These are phyloP conservation scores for Xenosphaeropsis pyriputrescens DNA, from an alignment of 2,329 filamentous ascomycete genomes.

Conservation along the genomic window DNA sequence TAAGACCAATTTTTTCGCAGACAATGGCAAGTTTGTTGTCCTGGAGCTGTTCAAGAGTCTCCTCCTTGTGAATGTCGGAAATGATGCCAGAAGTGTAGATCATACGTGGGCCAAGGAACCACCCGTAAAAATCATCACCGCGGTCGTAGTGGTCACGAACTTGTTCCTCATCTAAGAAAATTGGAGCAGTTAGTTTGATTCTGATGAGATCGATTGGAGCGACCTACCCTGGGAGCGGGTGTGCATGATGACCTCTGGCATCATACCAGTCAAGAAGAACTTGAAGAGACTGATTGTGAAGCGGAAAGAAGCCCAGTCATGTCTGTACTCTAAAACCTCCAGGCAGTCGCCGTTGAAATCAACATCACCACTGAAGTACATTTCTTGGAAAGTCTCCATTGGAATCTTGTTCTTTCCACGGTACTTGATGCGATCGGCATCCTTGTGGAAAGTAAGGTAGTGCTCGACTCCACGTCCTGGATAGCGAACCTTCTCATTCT, in stretches of 20 bases:
- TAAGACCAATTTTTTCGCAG: conserved; percentile 50
- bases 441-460: conserved; percentile 70
- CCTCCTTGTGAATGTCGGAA: conserved; percentile 14
- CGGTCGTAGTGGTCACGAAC: conserved; percentile 18
- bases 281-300: conserved; percentile 18
- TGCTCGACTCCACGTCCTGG: conserved; percentile 80
- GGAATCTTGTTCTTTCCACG: conserved; percentile 64
- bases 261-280: conserved; percentile 16
- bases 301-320: conserved; percentile 19
- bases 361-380: conserved; percentile 17
- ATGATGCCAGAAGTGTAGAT: conserved; percentile 20
- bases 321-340: conserved; percentile 18
- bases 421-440: conserved; percentile 48
- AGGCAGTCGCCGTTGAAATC: conserved; percentile 20
- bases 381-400: conserved; percentile 15
- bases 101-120: conserved; percentile 21
- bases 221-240: conserved; percentile 9
- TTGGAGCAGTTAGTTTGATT: conserved; percentile 10
- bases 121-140: conserved; percentile 19
- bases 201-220: background rate
- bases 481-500: conserved; percentile 80
- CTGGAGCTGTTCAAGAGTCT: conserved; percentile 18
- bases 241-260: conserved; percentile 15
- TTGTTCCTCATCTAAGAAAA: conserved; percentile 15
- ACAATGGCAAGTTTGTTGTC: conserved; percentile 47